phyloP scores from a whole-genome alignment of 202 grass and related monocot species.

The Cymbopogon flexuosus region DNA sequence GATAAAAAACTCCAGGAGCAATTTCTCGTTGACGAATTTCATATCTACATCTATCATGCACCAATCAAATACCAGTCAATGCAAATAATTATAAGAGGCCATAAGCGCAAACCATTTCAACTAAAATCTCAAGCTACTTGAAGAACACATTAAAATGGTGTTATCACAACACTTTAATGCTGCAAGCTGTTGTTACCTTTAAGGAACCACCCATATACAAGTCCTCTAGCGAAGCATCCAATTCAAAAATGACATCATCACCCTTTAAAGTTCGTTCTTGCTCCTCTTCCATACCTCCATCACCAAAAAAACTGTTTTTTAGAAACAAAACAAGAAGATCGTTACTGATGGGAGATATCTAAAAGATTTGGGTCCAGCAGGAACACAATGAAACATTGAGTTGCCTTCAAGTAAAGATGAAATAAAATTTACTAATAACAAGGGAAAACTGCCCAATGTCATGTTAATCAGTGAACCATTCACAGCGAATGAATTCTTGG shows the following conservation, averaged over 20 bases:
- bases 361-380: neutral
- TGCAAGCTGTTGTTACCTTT: conserved; percentile 50
- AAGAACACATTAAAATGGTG: neutral
- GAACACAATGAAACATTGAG: neutral
- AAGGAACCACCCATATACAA: conserved; percentile 79
- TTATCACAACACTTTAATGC: neutral
- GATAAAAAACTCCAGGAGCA: too few species aligned
- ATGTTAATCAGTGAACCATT: too few species aligned
- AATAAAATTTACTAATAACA: too few species aligned
- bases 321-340: neutral
- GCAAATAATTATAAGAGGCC: neutral
- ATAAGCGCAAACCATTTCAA: neutral
- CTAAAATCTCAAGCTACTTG: neutral
- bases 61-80: neutral
- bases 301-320: conserved; percentile 43
- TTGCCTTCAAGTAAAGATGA: too few species aligned
- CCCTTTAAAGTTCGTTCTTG: conserved; percentile 69
- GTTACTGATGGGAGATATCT: neutral
- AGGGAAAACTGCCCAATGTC: too few species aligned
- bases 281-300: conserved; percentile 58
- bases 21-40: too few species aligned
- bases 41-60: conserved; percentile 47
- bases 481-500: too few species aligned
- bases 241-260: conserved; percentile 84
- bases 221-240: conserved; percentile 81